A percentile compares a stretch with the other conserved stretches of the same genome.
Evolutionary conservation across 1,284 basidiomycete species (phyloP).

Genomic region (Apiotrichum akiyoshidainum): DNA sequence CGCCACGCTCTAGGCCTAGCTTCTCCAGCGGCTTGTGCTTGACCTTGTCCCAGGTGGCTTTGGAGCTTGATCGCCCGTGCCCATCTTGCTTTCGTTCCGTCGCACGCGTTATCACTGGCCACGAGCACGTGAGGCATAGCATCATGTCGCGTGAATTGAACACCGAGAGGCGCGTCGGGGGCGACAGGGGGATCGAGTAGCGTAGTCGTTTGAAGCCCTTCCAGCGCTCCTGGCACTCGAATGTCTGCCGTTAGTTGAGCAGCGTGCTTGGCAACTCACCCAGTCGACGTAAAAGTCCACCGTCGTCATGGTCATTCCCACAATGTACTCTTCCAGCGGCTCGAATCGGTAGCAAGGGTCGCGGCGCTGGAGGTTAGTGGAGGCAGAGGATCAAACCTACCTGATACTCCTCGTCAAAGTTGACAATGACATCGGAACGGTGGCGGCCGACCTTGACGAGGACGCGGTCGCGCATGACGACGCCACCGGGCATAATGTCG

Average conservation of each 20-base stretch:
- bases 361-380: constrained; percentile 26
- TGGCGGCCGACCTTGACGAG: constrained; percentile 46
- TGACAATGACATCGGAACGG: constrained; percentile 26
- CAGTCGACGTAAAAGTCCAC: constrained; percentile 48
- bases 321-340: constrained; percentile 44
- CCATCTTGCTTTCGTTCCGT: constrained; percentile 9
- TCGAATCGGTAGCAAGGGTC: constrained; percentile 42
- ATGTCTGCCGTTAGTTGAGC: constrained; percentile 11
- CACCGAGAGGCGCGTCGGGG: constrained; percentile 36
- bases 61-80: background rate
- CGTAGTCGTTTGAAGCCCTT: constrained; percentile 38
- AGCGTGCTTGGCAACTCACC: constrained; percentile 18
- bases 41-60: constrained; percentile 5
- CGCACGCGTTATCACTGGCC: constrained; percentile 11
- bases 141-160: constrained; percentile 47
- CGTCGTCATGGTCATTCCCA: constrained; percentile 39
- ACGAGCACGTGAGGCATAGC: constrained; percentile 26
- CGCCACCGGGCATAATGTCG: constrained; percentile 27
- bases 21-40: constrained; percentile 8
- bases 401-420: constrained; percentile 40
- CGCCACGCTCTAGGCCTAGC: constrained; percentile 9
- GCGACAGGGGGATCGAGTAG: constrained; percentile 40
- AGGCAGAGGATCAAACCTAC: constrained; percentile 16
- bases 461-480: constrained; percentile 47
- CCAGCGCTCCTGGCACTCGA: constrained; percentile 24